A percentile compares a stretch with the other conserved stretches of the same genome.
Evolutionary conservation across 208 protist species (phyloP).

Genomic region (Leishmania braziliensis): DNA sequence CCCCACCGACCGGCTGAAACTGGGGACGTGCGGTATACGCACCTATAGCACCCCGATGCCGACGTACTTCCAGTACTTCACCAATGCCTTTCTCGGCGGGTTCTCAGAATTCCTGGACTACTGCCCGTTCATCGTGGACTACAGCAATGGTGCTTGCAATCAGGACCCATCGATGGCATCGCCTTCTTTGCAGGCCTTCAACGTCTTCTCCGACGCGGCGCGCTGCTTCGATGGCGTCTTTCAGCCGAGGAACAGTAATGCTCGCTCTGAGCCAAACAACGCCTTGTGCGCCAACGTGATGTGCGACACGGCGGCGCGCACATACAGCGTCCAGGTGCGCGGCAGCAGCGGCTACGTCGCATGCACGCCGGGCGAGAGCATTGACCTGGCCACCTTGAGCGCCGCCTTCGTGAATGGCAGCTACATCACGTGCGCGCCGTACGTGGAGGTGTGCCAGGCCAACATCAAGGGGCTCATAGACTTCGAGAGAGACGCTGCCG

Average conservation of each 20-base stretch:
- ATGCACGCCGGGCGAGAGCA: not conserved
- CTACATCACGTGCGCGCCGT: conserved; percentile 17
- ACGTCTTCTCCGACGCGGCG: no score
- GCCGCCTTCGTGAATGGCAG: not conserved
- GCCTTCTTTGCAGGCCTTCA: no score
- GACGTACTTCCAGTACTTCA: not conserved
- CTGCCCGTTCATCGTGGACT: not conserved
- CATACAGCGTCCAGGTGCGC: conserved; percentile 10
- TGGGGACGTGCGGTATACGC: no score
- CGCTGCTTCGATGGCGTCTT: no score
- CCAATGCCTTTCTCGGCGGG: not conserved
- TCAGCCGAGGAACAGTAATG: not conserved
- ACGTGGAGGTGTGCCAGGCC: conserved; percentile 24
- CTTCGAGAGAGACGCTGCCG: no score
- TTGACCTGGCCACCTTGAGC: not conserved
- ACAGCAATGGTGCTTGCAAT: no score
- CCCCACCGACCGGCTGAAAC: no score
- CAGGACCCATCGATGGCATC: no score
- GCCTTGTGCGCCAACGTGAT: not conserved
- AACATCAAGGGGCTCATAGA: not conserved
- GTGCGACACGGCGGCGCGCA: not conserved
- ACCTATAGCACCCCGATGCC: no score
- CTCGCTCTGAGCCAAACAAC: not conserved
- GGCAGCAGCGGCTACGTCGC: not conserved
- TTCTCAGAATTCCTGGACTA: not conserved